Base-by-base conservation (phyloP, 2,329 filamentous ascomycete species). In the Fusarium avenaceum region DNA sequence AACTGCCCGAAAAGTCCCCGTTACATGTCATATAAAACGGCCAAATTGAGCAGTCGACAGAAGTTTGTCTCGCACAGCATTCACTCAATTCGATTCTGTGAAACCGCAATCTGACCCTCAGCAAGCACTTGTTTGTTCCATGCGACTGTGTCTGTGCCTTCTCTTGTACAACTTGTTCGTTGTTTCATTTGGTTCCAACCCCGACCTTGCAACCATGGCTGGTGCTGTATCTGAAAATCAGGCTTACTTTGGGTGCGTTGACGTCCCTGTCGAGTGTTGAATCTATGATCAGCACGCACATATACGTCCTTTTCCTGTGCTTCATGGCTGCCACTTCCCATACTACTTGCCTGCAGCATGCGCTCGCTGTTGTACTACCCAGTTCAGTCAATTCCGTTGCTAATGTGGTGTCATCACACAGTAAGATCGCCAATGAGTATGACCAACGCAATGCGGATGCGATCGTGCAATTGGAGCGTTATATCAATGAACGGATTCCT, bases 381-480 rank as follows among this genome's bases (percentile, higher is more conserved):
- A 56, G 15, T 32, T 30, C 32, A 38, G 10, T 30, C 39, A 49
- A 65, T 45, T 43, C 43, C 39, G 40, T 50, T 14, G 60, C 72
- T 74, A 52, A 74, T 60, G 45, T 39, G 45, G 47, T 53, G 61
- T 40, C 56, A 60, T 43, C 44, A 54, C 17, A n/a, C 47, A 78
- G 76, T 46, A 74, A 76, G 60, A 70, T 77, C 53, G 76, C 72
- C 32, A 49, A 67, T 17, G 69, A 76, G 14, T 80, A 77, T 49
- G 88, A 91, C 70, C 73, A 77, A 39, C 85, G 84, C 59, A 87
- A 87, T 68, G 81, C 82, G 50, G 84, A 85, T 71, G 82, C 84
- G 14, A 81, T 87, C 46, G 77, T 80, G 35, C 81, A 83, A 69
- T 79, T 92, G n/a, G 82, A 85, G 22, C 76, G 82, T 9, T 82